These are phyloP conservation scores for Lenwebbia sp. DNA, from an alignment of 345 rosid genomes.

Conservation along the genomic window DNA sequence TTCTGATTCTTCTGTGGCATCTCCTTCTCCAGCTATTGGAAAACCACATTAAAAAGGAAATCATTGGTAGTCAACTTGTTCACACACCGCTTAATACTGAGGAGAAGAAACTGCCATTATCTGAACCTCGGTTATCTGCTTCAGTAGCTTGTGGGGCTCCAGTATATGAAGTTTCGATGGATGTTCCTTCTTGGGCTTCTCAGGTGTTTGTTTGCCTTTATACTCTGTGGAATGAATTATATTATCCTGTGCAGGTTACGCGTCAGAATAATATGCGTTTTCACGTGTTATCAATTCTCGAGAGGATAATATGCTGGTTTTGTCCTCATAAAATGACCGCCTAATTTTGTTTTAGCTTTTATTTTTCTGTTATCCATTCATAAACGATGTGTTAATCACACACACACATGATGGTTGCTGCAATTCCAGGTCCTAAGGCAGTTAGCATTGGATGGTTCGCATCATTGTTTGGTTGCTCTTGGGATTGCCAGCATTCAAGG, in stretches of 20 bases:
- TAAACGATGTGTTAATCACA: neutral
- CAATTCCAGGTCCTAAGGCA: conserved; percentile 30
- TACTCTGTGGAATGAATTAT: neutral
- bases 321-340: neutral
- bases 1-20: neutral
- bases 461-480: conserved; percentile 34
- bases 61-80: conserved; percentile 27
- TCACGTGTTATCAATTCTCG: neutral
- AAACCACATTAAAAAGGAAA: conserved; percentile 34
- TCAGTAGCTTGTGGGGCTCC: conserved; percentile 42
- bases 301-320: neutral
- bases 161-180: conserved; percentile 40
- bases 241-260: neutral
- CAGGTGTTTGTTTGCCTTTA: conserved; percentile 16
- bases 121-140: conserved; percentile 35
- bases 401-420: neutral
- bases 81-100: conserved; percentile 8
- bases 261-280: neutral
- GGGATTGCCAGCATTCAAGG: conserved; percentile 49
- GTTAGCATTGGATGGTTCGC: conserved; percentile 31
- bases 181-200: conserved; percentile 40
- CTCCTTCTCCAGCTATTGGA: conserved; percentile 25
- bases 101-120: conserved; percentile 12
- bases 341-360: neutral
- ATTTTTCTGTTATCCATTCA: neutral